Evolutionary conservation across 352 stramenopile genomes (phyloP).

Genomic region (Pythium graminicola): DNA sequence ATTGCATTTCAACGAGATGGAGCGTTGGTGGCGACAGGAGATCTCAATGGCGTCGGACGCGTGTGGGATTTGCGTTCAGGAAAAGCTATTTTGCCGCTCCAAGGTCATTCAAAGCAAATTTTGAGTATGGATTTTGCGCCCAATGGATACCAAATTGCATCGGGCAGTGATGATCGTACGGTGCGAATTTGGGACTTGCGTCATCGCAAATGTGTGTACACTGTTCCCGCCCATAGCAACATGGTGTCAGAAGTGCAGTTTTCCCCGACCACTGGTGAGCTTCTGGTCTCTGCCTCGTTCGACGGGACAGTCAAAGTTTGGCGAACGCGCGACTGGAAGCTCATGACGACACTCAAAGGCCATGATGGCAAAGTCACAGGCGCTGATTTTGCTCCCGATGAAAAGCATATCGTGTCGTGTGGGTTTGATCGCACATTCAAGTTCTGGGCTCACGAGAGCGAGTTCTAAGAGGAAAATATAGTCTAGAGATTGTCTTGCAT

Average conservation of each 20-base stretch:
- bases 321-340: constrained; percentile 91
- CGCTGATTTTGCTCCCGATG: constrained; percentile 86
- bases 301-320: constrained; percentile 94
- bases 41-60: constrained; percentile 90
- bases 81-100: constrained; percentile 84
- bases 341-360: constrained; percentile 82
- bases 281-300: constrained; percentile 91
- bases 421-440: constrained; percentile 92
- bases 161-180: constrained; percentile 94
- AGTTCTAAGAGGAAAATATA: constrained; percentile 53
- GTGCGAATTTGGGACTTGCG: constrained; percentile 96
- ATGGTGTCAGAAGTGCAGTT: constrained; percentile 92
- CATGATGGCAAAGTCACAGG: constrained; percentile 96
- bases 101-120: constrained; percentile 95
- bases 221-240: constrained; percentile 92
- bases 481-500: too few relatives aligned
- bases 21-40: constrained; percentile 89
- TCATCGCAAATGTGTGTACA: constrained; percentile 86
- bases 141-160: constrained; percentile 92
- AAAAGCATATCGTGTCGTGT: constrained; percentile 84
- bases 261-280: constrained; percentile 71
- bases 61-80: constrained; percentile 96
- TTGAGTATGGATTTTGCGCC: constrained; percentile 89
- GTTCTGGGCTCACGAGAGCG: constrained; percentile 86
- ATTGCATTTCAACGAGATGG: constrained; percentile 95